Base-by-base conservation (phyloP, 2,329 filamentous ascomycete species). In the Proliferodiscus dingleyae region DNA sequence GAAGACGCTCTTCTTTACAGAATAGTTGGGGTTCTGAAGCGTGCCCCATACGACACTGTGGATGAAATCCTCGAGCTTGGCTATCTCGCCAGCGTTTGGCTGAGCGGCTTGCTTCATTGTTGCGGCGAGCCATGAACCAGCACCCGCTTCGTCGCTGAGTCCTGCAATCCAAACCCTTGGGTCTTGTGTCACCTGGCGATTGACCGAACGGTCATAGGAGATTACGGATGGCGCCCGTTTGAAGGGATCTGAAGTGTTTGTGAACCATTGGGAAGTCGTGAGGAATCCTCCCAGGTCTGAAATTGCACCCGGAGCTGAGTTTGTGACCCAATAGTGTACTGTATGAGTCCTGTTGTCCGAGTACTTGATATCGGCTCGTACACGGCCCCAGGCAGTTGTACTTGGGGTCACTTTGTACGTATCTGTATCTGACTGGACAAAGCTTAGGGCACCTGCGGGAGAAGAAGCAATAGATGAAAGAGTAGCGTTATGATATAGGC, bases 61-160 rank as follows among this genome's bases (percentile, higher is more conserved):
- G 3, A 77, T 64, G 50, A 81, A 81, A 2, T 66, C 61, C 45
- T 82, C 79, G 0, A 83, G 65, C 47, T 73, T 72, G 0, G 65
- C 54, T 1, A 81, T 60, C 49, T 81, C 75, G 0, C 60, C 61
- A 0, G 70, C 65, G 8, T 69, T 61, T 0, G 78, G 77, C 26
- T 74, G 73, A 5, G 71, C 58, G 2, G 68, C 67, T 46, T 79
- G 73, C 61, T 82, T 81, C 63, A 77, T 70, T 2, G 70, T 64
- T 0, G 74, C 72, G 0, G 77, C 74, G 1, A 80, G 68, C 49
- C 72, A 80, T 0, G 76, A 71, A 1, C 77, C 77, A 0, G 74
- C 73, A 1, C 78, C 78, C 0, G 68, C 78, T 61, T 82, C 78
- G 46, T 81, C 78, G 45, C 75, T 80, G 1, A 82, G 66, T 0